Percentiles rank a stretch among this genome's conserved stretches.
Evolutionary conservation across 1,284 basidiomycete genomes (phyloP).

Genomic region (Fomitopsis palustris): DNA sequence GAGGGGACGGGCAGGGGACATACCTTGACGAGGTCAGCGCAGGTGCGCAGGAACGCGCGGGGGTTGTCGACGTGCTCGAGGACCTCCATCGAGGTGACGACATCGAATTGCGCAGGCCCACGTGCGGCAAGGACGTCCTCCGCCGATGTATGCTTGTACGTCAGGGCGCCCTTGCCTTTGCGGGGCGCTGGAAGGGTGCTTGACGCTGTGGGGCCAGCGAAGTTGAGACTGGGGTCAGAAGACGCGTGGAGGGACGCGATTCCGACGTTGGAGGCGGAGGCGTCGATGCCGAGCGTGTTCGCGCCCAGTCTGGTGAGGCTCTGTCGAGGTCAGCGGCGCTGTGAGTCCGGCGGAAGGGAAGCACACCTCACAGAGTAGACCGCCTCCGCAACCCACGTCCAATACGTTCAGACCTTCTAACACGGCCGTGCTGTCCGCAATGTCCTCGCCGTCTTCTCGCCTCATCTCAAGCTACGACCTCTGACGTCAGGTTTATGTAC

Average conservation of each 20-base stretch:
- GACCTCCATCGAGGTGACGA: slow-evolving; percentile 98
- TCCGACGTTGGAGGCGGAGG: slow-evolving; percentile 82
- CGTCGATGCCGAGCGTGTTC: slow-evolving; percentile 86
- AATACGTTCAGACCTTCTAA: slow-evolving; percentile 67
- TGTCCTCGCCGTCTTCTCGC: slow-evolving; percentile 46
- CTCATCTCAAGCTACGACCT: slow-evolving; percentile 26
- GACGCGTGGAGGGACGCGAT: slow-evolving; percentile 85
- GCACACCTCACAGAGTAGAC: slow-evolving; percentile 85
- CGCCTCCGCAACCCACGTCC: slow-evolving; percentile 95
- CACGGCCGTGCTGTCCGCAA: slow-evolving; percentile 30
- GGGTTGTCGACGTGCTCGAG: slow-evolving; percentile 97
- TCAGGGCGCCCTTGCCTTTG: slow-evolving; percentile 34
- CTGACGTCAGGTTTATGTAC: neutral
- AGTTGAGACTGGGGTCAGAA: slow-evolving; percentile 62
- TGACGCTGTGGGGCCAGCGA: slow-evolving; percentile 3
- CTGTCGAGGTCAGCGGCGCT: slow-evolving; percentile 36
- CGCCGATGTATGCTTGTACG: slow-evolving; percentile 78
- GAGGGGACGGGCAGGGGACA: slow-evolving; percentile 15
- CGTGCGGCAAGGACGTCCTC: slow-evolving; percentile 59
- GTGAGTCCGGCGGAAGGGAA: neutral
- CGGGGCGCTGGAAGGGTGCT: slow-evolving; percentile 9
- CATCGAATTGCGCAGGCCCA: slow-evolving; percentile 72
- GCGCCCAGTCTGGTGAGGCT: slow-evolving; percentile 88
- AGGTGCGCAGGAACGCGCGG: slow-evolving; percentile 75
- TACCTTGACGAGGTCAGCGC: slow-evolving; percentile 85